These are phyloP conservation scores for Exophiala spinifera DNA, from an alignment of 2,329 filamentous ascomycete genomes.

Conservation along the genomic window DNA sequence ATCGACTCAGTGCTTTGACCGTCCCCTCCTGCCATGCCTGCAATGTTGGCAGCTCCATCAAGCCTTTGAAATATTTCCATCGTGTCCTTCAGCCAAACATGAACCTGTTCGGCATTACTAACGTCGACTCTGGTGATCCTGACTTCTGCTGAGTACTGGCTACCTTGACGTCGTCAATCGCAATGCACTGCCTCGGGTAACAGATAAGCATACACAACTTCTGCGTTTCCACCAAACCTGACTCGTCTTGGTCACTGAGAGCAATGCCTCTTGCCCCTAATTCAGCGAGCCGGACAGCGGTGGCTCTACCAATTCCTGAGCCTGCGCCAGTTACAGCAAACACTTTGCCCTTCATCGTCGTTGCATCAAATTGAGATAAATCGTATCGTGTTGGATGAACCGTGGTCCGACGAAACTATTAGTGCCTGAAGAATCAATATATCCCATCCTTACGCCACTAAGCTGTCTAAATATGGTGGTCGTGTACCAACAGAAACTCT, in stretches of 20 bases:
- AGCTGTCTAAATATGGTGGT: no score
- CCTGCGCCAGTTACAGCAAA: constrained; percentile 51
- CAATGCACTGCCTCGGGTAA: no score
- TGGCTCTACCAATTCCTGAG: constrained; percentile 51
- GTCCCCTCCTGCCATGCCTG: constrained; percentile 16
- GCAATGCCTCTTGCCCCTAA: constrained; percentile 3
- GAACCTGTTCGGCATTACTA: constrained; percentile 9
- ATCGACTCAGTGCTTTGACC: constrained; percentile 11
- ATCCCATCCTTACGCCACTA: no score
- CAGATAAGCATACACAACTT: constrained; percentile 8
- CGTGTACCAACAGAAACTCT: no score
- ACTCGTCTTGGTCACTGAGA: constrained; percentile 7
- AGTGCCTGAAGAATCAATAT: no score
- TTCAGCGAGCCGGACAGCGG: constrained; percentile 33
- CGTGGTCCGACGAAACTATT: no score
- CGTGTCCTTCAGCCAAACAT: constrained; percentile 18
- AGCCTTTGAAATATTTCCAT: constrained; percentile 11
- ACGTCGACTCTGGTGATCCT: no score
- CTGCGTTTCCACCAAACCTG: constrained; percentile 8
- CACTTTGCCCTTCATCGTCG: no score
- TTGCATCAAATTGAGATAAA: no score
- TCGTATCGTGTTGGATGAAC: no score
- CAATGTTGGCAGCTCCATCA: constrained; percentile 23
- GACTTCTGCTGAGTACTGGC: no score
- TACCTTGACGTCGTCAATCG: no score